Percentiles rank a stretch among this genome's conserved stretches.
Evolutionary conservation across 805 yeast genomes (phyloP).

Genomic region (Hagleromyces aurorensis): DNA sequence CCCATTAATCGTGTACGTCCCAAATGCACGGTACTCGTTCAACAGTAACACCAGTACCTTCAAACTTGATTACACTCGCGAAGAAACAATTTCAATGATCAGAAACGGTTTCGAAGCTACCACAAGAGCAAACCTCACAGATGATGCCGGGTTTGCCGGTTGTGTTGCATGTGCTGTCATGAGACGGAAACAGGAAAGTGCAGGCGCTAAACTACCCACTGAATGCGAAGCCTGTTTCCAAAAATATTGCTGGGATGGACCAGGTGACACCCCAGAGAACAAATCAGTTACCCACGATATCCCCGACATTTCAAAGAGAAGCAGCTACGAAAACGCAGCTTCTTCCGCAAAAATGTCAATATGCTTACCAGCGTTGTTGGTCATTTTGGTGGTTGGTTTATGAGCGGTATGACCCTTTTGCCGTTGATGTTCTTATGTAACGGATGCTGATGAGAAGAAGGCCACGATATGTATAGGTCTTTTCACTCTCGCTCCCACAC

Average conservation of each 20-base stretch:
- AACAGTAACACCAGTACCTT: constrained; percentile 68
- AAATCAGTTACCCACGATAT: too few relatives aligned
- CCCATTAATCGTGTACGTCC: constrained; percentile 71
- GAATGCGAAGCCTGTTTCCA: constrained; percentile 68
- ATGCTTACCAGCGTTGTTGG: too few relatives aligned
- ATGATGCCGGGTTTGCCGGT: constrained; percentile 59
- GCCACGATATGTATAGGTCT: too few relatives aligned
- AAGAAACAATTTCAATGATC: constrained; percentile 52
- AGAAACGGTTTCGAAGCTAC: constrained; percentile 68
- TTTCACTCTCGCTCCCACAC: too few relatives aligned
- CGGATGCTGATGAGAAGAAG: too few relatives aligned
- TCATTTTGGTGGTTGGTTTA: too few relatives aligned
- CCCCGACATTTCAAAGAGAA: too few relatives aligned
- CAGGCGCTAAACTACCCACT: constrained; percentile 45
- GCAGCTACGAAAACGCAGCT: too few relatives aligned
- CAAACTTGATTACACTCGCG: constrained; percentile 51
- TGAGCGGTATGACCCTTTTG: too few relatives aligned
- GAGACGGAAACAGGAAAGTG: constrained; percentile 68
- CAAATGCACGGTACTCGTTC: constrained; percentile 61
- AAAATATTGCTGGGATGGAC: constrained; percentile 78
- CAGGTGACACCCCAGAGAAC: too few relatives aligned
- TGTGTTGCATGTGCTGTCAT: constrained; percentile 81
- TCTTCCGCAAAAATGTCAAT: too few relatives aligned
- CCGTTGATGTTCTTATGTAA: too few relatives aligned
- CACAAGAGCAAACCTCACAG: constrained; percentile 56